A percentile compares a stretch with the other conserved stretches of the same genome.
These are phyloP conservation scores for Iberis amara DNA, from an alignment of 441 rosid species.

Conservation along the genomic window DNA sequence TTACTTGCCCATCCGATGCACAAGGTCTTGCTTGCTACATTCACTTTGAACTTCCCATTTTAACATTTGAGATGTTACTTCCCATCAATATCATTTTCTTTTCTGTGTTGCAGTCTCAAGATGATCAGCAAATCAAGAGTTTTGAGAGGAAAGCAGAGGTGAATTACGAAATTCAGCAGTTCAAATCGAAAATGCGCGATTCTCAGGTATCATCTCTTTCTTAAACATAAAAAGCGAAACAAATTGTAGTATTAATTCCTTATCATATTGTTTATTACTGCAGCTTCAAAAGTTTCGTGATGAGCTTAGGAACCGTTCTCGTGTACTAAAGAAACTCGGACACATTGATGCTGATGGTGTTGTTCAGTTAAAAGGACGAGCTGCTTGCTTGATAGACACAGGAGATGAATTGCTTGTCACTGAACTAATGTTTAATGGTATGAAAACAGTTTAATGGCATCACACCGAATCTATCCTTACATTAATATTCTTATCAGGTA, in stretches of 20 bases:
- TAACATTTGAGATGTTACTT: background rate
- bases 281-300: conserved; percentile 95
- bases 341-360: conserved; percentile 85
- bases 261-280: conserved; percentile 22
- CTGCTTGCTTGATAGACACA: conserved; percentile 97
- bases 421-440: conserved; percentile 96
- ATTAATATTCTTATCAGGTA: conserved; percentile 44
- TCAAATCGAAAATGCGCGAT: conserved; percentile 92
- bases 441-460: conserved; percentile 17
- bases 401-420: conserved; percentile 98
- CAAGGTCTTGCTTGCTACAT: conserved; percentile 46
- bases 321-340: conserved; percentile 94
- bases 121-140: conserved; percentile 67
- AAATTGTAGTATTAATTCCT: background rate
- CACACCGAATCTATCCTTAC: conserved; percentile 9
- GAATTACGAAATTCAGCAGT: conserved; percentile 90
- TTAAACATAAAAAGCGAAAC: background rate
- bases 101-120: conserved; percentile 63
- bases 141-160: conserved; percentile 88
- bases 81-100: too few relatives aligned
- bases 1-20: conserved; percentile 79
- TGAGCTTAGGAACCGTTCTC: conserved; percentile 89
- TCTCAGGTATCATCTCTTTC: conserved; percentile 58
- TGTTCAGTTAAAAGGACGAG: conserved; percentile 91
- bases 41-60: conserved; percentile 8